These are phyloP conservation scores for Neofusicoccum sp. DNA, from an alignment of 2,329 filamentous ascomycete species.

Conservation along the genomic window DNA sequence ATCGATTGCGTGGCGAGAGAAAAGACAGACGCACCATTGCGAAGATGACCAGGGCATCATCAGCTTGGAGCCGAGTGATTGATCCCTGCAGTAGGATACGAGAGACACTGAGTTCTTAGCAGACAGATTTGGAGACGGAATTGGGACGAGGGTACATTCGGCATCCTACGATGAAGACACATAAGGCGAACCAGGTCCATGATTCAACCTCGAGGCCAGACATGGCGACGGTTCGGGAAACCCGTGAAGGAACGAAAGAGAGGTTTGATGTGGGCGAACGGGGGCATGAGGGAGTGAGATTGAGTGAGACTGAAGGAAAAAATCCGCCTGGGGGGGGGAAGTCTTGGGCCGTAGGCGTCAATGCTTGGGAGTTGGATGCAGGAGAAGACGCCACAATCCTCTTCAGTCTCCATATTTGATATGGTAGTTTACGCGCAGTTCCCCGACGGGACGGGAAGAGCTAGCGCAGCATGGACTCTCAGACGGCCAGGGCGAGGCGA, in stretches of 20 bases:
- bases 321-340: too few species aligned
- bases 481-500: slow-evolving; percentile 2
- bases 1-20: background rate
- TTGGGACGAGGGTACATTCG: slow-evolving; percentile 34
- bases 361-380: too few species aligned
- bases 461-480: slow-evolving; percentile 5
- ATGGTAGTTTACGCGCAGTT: background rate
- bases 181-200: slow-evolving; percentile 51
- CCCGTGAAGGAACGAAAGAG: slow-evolving; percentile 1
- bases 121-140: slow-evolving; percentile 41
- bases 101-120: slow-evolving; percentile 36
- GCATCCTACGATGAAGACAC: slow-evolving; percentile 35
- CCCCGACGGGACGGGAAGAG: background rate
- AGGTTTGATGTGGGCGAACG: background rate
- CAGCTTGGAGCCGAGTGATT: slow-evolving; percentile 30
- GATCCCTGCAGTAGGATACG: slow-evolving; percentile 35
- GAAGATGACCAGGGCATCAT: slow-evolving; percentile 40
- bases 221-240: background rate
- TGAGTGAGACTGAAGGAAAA: background rate
- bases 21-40: slow-evolving; percentile 33
- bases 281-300: background rate
- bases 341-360: too few species aligned
- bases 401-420: background rate
- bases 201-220: slow-evolving; percentile 43
- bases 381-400: background rate